These are phyloP conservation scores for Solanum hybrid DNA, from an alignment of 305 asterid genomes.

Conservation along the genomic window DNA sequence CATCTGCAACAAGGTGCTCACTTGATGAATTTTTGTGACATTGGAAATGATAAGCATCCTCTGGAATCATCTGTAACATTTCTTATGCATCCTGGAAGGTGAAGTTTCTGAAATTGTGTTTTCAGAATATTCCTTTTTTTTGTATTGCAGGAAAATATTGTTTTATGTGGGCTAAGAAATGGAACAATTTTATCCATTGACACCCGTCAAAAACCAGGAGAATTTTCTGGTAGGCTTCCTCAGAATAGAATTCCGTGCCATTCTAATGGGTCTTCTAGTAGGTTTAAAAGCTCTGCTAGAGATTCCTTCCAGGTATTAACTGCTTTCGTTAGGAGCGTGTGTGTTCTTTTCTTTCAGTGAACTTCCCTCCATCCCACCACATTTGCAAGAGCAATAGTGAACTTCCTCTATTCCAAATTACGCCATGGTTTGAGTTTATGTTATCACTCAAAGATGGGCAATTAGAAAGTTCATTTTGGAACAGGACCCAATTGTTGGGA, in stretches of 20 bases:
- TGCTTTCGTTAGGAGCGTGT: background rate
- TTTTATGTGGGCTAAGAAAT: constrained; percentile 82
- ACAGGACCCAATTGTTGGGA: background rate
- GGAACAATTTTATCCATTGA: constrained; percentile 70
- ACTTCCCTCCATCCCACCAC: background rate
- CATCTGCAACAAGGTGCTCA: background rate
- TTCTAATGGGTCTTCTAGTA: background rate
- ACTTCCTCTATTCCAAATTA: background rate
- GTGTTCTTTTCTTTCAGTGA: background rate
- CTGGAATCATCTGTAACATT: background rate
- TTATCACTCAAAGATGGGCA: background rate
- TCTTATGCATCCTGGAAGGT: background rate
- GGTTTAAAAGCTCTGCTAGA: constrained; percentile 7
- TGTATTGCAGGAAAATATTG: constrained; percentile 43
- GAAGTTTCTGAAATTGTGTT: background rate
- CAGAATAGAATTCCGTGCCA: constrained; percentile 4
- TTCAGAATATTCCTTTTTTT: background rate
- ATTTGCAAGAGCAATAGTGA: background rate
- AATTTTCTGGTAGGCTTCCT: constrained; percentile 14
- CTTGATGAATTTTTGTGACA: background rate
- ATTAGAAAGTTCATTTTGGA: background rate
- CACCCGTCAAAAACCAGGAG: constrained; percentile 66
- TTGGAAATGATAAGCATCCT: background rate
- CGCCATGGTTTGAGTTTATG: background rate
- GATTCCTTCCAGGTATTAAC: constrained; percentile 15